A percentile compares a stretch with the other conserved stretches of the same genome.
Evolutionary conservation across 257 asterid genomes (phyloP).

Genomic region (Jacaranda copaia): DNA sequence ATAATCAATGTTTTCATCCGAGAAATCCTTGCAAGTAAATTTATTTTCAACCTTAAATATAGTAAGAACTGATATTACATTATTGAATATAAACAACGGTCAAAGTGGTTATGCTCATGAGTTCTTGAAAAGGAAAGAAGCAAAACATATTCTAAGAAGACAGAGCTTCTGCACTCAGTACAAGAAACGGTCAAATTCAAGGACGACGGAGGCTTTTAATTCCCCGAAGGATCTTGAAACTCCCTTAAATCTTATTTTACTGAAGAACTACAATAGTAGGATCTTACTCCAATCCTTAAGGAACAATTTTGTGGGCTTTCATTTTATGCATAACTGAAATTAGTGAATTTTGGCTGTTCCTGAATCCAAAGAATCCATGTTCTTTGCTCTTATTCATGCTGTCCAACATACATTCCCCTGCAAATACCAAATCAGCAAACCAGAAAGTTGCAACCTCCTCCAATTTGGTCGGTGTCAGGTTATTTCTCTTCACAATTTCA

Average conservation of each 20-base stretch:
- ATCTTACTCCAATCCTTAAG: slow-evolving; percentile 22
- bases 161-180: neutral
- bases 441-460: slow-evolving; percentile 45
- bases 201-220: neutral
- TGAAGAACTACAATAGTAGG: neutral
- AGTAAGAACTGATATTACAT: too few relatives aligned
- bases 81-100: too few relatives aligned
- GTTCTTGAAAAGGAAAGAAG: neutral
- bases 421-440: slow-evolving; percentile 47
- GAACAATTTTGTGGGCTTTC: slow-evolving; percentile 49
- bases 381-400: slow-evolving; percentile 54
- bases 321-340: slow-evolving; percentile 43
- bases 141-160: neutral
- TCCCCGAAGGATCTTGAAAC: neutral
- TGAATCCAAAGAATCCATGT: slow-evolving; percentile 48
- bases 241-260: neutral
- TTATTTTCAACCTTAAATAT: too few relatives aligned
- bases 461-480: slow-evolving; percentile 34
- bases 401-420: slow-evolving; percentile 44
- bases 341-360: slow-evolving; percentile 42
- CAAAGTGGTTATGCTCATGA: too few relatives aligned
- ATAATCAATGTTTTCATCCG: too few relatives aligned
- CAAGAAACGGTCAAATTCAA: neutral
- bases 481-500: slow-evolving; percentile 45
- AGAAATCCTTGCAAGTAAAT: too few relatives aligned